Evolutionary conservation across 495 filamentous ascomycete species (phyloP), one percentile per base, ranked within the genome.

Genomic region (Mytilinidion resinicola): DNA sequence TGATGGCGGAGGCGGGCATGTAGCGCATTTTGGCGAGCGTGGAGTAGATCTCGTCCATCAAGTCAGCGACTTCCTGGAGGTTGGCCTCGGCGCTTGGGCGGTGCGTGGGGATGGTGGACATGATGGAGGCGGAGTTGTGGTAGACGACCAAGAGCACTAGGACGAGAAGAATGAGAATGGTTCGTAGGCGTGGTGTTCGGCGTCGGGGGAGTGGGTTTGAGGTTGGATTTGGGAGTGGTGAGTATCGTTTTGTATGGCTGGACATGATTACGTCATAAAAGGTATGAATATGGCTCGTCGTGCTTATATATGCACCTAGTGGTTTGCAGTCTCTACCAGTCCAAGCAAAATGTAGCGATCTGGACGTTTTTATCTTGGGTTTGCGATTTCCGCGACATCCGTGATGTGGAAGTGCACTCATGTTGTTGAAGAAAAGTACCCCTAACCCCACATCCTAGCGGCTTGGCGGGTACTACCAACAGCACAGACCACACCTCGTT

Each of bases 11-110:
- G 21, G 35, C 30, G n/a, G 52, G 52, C 30, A 55, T 39, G 38
- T 55, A 55, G 30, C 30, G 35, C 52, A 55, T 55, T 17, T 55
- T 43, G 17, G 52, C 52, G 17, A 55, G 38, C 52, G 52, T 55
- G 12, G 37, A 42, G 37, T 55, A 55, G 35, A 55, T 55, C 37
- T 55, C 9, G 15, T 55, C 52, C 52, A 55, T 15, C 35, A 55
- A 30, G 17, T 19, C 34, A 3, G 37, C 37, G 14, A 55, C 17
- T 37, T 55, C 52, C 41, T 55, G 30, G 12, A 55, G 52, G 14
- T 55, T 33, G 30, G 52, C 41, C 10, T 41, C 9, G n/a, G 17
- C 35, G 35, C 21, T 20, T 41, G 52, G 52, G n/a, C 35, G 37
- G 52, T 1, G 11, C 17, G 39, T 42, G 39, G 17, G 39, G 39